phyloP scores from a whole-genome alignment of 73 alveolate species.

The Paramecium tetraurelia region DNA sequence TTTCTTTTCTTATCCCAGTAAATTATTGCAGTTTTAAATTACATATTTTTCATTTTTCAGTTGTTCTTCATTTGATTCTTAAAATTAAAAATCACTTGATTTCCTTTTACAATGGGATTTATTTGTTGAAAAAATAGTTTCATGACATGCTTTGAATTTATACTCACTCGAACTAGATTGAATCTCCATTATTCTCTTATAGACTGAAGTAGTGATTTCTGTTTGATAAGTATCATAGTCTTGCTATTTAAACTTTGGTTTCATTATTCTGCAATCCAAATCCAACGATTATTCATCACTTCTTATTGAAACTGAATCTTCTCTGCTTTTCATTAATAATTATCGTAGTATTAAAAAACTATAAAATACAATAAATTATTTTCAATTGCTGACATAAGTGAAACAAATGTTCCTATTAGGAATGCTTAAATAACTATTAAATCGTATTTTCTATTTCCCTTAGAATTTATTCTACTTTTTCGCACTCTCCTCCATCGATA shows the following conservation, averaged over 20 bases:
- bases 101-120: neutral
- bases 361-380: neutral
- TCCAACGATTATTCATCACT: conserved; percentile 12
- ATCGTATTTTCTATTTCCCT: neutral
- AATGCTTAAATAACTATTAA: neutral
- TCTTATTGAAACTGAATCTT: neutral
- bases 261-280: neutral
- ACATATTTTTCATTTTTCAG: neutral
- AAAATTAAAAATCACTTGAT: neutral
- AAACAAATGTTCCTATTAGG: neutral
- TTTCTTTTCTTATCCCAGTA: neutral
- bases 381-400: neutral
- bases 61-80: neutral
- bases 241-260: neutral
- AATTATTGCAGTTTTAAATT: neutral
- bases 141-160: neutral
- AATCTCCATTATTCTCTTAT: neutral
- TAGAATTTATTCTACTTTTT: neutral
- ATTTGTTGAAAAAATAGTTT: neutral
- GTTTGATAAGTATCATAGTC: neutral
- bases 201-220: neutral
- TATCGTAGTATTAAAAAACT: neutral
- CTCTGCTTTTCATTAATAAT: neutral
- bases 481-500: neutral
- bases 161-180: neutral